Evolutionary conservation across 495 filamentous ascomycete genomes (phyloP).

Genomic region (Aspergillus bertholletiae): DNA sequence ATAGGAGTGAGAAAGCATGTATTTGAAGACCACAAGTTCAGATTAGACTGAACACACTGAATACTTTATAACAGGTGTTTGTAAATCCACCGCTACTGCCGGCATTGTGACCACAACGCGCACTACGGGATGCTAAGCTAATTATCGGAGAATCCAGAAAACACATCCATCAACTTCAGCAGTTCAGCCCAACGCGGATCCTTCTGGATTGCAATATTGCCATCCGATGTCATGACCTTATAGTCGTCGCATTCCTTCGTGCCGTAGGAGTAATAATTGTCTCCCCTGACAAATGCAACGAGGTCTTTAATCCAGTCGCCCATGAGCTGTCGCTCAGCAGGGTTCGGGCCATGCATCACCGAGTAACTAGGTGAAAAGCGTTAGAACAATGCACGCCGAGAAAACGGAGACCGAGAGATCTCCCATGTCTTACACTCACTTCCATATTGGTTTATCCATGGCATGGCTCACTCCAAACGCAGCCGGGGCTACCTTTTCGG

Average conservation of each 20-base stretch:
- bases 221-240: conserved; percentile 19
- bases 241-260: conserved; percentile 20
- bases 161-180: conserved; percentile 12
- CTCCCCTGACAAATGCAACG: conserved; percentile 22
- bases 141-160: not conserved
- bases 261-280: conserved; percentile 13
- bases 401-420: not conserved
- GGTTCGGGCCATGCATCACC: conserved; percentile 24
- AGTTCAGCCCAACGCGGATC: conserved; percentile 20
- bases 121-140: no score
- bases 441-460: conserved; percentile 28
- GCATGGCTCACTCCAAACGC: conserved; percentile 25
- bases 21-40: no score
- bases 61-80: no score
- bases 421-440: conserved; percentile 15
- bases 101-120: no score
- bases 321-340: conserved; percentile 17
- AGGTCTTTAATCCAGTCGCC: conserved; percentile 23
- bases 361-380: conserved; percentile 15
- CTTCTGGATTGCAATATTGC: conserved; percentile 20
- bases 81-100: no score
- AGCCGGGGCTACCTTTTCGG: conserved; percentile 18
- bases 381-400: not conserved
- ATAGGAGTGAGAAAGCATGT: no score
- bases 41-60: no score